These are phyloP conservation scores for Gymnopus androsaceus DNA, from an alignment of 1,284 basidiomycete species.

Conservation along the genomic window DNA sequence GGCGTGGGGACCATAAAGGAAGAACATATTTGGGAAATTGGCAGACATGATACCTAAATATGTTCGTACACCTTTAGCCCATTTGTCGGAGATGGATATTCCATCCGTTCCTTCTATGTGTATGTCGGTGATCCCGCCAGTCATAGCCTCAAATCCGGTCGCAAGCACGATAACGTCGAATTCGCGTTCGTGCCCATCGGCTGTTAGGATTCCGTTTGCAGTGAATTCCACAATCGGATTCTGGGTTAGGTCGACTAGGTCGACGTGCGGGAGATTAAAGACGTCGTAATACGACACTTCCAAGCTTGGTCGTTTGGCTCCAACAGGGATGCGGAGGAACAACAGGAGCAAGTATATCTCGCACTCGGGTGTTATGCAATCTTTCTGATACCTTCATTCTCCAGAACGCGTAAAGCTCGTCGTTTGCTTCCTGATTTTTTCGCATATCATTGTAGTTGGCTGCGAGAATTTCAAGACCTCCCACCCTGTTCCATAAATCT, in stretches of 20 bases:
- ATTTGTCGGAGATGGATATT: constrained; percentile 12
- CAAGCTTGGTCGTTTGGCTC: constrained; percentile 13
- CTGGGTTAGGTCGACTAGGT: constrained; percentile 9
- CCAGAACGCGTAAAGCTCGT: constrained; percentile 15
- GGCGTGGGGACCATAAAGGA: constrained; percentile 11
- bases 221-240: constrained; percentile 9
- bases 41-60: constrained; percentile 12
- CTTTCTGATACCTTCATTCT: constrained; percentile 8
- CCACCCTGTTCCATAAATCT: constrained; percentile 21
- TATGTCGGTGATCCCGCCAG: constrained; percentile 14
- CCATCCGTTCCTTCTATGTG: constrained; percentile 13
- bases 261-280: constrained; percentile 14
- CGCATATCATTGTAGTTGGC: constrained; percentile 19
- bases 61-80: constrained; percentile 12
- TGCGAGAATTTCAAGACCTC: constrained; percentile 24
- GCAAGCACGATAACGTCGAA: constrained; percentile 15
- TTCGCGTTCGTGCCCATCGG: constrained; percentile 11
- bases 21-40: constrained; percentile 16
- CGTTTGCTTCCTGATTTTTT: constrained; percentile 7
- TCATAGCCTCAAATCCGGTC: constrained; percentile 14
- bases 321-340: constrained; percentile 14
- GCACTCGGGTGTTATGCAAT: constrained; percentile 1
- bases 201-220: neutral
- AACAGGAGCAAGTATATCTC: constrained; percentile 10
- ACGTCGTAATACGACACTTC: constrained; percentile 15